Conservation (phyloP, 208 protist genomes). For the Plasmodiophora brassicae region DNA sequence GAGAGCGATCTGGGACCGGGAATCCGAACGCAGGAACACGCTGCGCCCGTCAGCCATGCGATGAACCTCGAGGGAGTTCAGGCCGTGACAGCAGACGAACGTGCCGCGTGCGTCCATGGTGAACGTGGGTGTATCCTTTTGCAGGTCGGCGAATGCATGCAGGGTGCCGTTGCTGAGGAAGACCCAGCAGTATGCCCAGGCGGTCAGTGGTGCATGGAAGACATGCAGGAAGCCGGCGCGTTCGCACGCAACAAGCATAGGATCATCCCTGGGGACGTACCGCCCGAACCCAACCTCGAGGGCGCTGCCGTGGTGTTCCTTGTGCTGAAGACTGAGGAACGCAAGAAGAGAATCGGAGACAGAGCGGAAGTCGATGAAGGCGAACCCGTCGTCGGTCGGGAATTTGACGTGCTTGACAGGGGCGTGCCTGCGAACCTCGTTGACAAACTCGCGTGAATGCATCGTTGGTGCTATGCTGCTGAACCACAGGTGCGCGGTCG, state of each 20-base stretch:
- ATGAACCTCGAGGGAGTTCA: background rate
- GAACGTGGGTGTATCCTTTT: slow-evolving; percentile 7
- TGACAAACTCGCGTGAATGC: background rate
- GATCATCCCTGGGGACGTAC: background rate
- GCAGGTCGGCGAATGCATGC: background rate
- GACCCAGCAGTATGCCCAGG: slow-evolving; percentile 5
- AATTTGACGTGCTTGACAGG: slow-evolving; percentile 14
- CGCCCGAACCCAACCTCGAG: background rate
- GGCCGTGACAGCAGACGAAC: slow-evolving; percentile 12
- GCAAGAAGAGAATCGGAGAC: slow-evolving; percentile 8
- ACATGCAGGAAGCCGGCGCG: background rate
- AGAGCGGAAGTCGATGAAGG: background rate
- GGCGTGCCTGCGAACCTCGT: background rate
- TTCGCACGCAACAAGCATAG: background rate
- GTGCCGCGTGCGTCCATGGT: background rate
- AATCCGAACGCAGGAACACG: slow-evolving; percentile 2
- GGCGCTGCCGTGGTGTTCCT: background rate
- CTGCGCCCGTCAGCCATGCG: background rate
- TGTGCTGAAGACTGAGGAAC: background rate
- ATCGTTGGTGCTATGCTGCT: background rate
- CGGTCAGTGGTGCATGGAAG: background rate
- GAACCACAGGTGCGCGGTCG: slow-evolving; percentile 3
- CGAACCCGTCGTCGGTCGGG: background rate
- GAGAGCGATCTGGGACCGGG: background rate
- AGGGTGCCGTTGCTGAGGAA: background rate